Conservation (phyloP, 805 yeast genomes). For the Lipomyces anomalus region DNA sequence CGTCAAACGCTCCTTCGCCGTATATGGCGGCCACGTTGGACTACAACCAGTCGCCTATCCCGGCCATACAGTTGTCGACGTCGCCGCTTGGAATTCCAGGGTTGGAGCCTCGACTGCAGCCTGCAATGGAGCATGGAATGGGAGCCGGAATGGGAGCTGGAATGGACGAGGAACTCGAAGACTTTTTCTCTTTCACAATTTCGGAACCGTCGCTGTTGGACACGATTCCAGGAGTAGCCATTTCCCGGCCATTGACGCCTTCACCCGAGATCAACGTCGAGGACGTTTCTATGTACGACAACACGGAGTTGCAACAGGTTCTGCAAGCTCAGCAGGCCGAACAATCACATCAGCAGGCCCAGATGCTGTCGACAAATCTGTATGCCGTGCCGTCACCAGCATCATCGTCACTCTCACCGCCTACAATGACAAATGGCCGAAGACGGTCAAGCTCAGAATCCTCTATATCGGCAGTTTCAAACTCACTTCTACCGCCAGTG, state of each 20-base stretch:
- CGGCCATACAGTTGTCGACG: neutral
- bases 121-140: slow-evolving; percentile 5
- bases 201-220: neutral
- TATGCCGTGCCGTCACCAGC: neutral
- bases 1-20: slow-evolving; percentile 10
- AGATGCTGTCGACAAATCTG: neutral
- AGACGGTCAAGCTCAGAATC: slow-evolving; percentile 21
- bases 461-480: slow-evolving; percentile 2
- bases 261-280: slow-evolving; percentile 2
- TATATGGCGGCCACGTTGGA: slow-evolving; percentile 1
- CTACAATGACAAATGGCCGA: slow-evolving; percentile 1
- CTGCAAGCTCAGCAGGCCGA: slow-evolving; percentile 7
- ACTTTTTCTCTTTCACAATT: neutral
- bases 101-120: neutral
- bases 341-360: slow-evolving; percentile 2
- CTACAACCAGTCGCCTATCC: neutral
- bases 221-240: neutral
- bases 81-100: slow-evolving; percentile 13
- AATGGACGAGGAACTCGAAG: neutral
- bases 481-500: neutral
- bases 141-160: neutral
- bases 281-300: neutral
- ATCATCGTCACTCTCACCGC: slow-evolving; percentile 5
- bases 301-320: slow-evolving; percentile 1
- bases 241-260: slow-evolving; percentile 1